Percentiles rank a stretch among this genome's conserved stretches.
These are phyloP conservation scores for Cystofilobasidium capitatum DNA, from an alignment of 768 basidiomycete genomes.

Conservation along the genomic window DNA sequence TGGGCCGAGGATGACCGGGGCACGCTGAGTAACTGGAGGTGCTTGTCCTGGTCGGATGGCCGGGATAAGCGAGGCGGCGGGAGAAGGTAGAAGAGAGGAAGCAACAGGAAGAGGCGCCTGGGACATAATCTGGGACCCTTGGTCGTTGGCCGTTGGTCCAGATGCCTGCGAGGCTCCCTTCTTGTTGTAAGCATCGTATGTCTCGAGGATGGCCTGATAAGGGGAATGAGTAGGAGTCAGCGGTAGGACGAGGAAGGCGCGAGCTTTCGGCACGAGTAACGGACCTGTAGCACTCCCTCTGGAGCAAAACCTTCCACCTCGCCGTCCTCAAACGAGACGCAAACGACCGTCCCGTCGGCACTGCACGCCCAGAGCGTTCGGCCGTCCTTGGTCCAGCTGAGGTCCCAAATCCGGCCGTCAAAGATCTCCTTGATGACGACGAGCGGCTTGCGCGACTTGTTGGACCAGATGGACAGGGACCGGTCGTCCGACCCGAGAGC, in stretches of 20 bases:
- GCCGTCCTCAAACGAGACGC: slow-evolving; percentile 61
- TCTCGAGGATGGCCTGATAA: slow-evolving; percentile 10
- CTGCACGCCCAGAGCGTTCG: slow-evolving; percentile 86
- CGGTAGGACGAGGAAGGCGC: not conserved
- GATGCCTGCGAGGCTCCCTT: not conserved
- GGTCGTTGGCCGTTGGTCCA: not conserved
- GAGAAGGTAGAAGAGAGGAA: not conserved
- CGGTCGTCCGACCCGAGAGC: slow-evolving; percentile 90
- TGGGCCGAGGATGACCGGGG: not conserved
- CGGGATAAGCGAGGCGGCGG: slow-evolving; percentile 22
- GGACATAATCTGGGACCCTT: slow-evolving; percentile 1
- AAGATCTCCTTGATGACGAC: slow-evolving; percentile 92
- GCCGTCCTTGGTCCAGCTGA: slow-evolving; percentile 93
- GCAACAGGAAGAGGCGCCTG: slow-evolving; percentile 1
- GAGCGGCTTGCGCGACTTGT: slow-evolving; percentile 77
- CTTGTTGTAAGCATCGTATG: slow-evolving; percentile 8
- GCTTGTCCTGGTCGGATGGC: slow-evolving; percentile 5
- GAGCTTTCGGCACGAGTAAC: not conserved
- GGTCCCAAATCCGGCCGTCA: slow-evolving; percentile 86
- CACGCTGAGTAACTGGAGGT: slow-evolving; percentile 25
- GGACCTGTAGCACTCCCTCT: slow-evolving; percentile 22
- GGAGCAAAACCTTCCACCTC: slow-evolving; percentile 30
- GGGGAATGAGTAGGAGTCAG: not conserved
- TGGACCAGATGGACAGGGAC: slow-evolving; percentile 84
- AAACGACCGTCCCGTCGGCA: slow-evolving; percentile 87